Evolutionary conservation across 169 alveolate species (phyloP).

Genomic region (Blepharisma undulans): DNA sequence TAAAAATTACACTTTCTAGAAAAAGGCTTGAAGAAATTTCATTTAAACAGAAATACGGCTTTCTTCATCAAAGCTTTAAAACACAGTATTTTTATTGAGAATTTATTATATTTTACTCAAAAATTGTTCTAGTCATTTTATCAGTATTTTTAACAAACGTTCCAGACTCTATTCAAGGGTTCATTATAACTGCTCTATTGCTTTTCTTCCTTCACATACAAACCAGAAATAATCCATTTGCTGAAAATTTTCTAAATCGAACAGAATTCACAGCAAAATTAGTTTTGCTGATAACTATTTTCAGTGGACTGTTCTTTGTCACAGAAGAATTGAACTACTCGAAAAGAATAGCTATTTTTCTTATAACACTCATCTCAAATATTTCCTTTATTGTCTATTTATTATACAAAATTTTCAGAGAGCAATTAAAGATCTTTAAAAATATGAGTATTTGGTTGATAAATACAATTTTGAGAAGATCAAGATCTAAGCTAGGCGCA

Average conservation of each 20-base stretch:
- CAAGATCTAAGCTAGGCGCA: background rate
- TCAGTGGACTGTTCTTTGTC: background rate
- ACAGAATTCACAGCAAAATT: background rate
- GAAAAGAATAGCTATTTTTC: background rate
- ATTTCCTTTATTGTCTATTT: background rate
- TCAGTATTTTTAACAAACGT: constrained; percentile 29
- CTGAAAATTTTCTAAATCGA: background rate
- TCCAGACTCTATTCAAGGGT: constrained; percentile 24
- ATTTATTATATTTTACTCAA: constrained; percentile 42
- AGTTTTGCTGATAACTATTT: background rate
- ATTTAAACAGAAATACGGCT: constrained; percentile 39
- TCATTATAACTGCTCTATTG: constrained; percentile 32
- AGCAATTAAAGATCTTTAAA: background rate
- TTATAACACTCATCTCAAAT: background rate
- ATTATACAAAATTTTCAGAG: background rate
- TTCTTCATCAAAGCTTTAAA: constrained; percentile 46
- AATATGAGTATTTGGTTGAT: background rate
- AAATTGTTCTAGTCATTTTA: constrained; percentile 33
- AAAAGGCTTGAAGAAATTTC: background rate
- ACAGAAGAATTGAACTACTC: background rate
- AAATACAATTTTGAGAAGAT: background rate
- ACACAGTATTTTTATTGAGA: constrained; percentile 50
- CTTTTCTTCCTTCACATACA: background rate
- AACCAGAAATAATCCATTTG: background rate
- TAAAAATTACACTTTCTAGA: constrained; percentile 23